These are phyloP conservation scores for Coniochaeta sp. DNA, from an alignment of 2,329 filamentous ascomycete genomes.

Conservation along the genomic window DNA sequence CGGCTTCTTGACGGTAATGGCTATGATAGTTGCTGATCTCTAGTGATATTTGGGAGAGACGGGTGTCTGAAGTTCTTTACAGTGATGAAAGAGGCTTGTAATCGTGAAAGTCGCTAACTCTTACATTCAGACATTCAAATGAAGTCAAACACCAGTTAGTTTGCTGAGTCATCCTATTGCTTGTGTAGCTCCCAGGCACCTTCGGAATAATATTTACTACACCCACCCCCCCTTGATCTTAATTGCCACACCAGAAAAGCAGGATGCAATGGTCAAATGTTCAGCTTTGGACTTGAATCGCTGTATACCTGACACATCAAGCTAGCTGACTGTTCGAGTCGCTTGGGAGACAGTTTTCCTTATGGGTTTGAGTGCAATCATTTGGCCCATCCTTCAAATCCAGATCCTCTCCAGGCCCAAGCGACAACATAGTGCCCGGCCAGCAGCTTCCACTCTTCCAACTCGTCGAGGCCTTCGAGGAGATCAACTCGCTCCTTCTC, in stretches of 20 bases:
- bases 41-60: neutral
- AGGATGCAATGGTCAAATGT: too few species aligned
- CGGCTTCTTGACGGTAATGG: neutral
- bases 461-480: conserved; percentile 85
- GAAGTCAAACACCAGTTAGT: neutral
- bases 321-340: neutral
- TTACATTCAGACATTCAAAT: neutral
- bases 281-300: neutral
- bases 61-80: neutral
- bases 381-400: conserved; percentile 14
- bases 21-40: neutral
- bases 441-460: conserved; percentile 88
- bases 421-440: conserved; percentile 83
- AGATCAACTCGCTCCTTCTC: conserved; percentile 75
- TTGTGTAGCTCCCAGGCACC: neutral
- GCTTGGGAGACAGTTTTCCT: neutral
- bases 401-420: conserved; percentile 70
- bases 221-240: neutral
- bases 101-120: too few species aligned
- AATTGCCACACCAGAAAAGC: too few species aligned
- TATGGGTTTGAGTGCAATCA: neutral
- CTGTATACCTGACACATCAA: neutral
- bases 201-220: neutral
- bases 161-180: neutral
- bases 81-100: too few species aligned